Conservation (phyloP, 2,329 filamentous ascomycete genomes). For the Dactylonectria macrodidyma region DNA sequence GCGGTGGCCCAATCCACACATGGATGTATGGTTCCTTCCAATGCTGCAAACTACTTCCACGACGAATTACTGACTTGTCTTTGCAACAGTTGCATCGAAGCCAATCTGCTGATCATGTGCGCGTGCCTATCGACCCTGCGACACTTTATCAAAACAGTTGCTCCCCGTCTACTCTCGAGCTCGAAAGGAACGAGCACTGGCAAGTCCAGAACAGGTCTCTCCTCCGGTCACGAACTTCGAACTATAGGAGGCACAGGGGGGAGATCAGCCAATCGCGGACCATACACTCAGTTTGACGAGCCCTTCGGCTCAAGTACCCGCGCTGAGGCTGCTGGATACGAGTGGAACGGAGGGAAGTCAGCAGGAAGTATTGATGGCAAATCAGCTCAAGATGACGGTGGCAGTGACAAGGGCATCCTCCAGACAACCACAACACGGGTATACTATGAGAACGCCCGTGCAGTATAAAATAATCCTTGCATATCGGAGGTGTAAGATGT, state of each 20-base stretch:
- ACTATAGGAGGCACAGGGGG: slow-evolving; percentile 4
- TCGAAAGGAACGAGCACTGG: slow-evolving; percentile 1
- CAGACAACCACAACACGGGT: not conserved
- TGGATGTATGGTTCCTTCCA: slow-evolving; percentile 26
- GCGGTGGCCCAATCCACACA: slow-evolving; percentile 45
- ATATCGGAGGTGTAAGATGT: too few relatives aligned
- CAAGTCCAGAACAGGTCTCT: not conserved
- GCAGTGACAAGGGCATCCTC: slow-evolving; percentile 3
- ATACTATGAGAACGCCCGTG: not conserved
- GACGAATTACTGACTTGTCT: slow-evolving; percentile 32
- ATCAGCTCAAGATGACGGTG: not conserved
- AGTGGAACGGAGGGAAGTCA: not conserved
- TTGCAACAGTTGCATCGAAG: slow-evolving; percentile 51
- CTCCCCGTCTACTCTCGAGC: slow-evolving; percentile 8
- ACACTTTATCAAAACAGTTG: slow-evolving; percentile 48
- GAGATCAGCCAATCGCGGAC: not conserved
- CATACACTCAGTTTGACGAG: slow-evolving; percentile 4
- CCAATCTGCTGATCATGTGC: slow-evolving; percentile 57
- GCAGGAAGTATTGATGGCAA: not conserved
- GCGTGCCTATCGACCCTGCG: slow-evolving; percentile 55
- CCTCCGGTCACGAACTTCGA: not conserved
- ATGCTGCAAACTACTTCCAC: not conserved
- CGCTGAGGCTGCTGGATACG: not conserved
- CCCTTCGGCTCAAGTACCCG: not conserved
- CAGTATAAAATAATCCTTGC: not conserved